Evolutionary conservation across 2,329 filamentous ascomycete genomes (phyloP), one percentile per base, ranked within the genome.

Genomic region (Hawksworthiomyces lignivorus): DNA sequence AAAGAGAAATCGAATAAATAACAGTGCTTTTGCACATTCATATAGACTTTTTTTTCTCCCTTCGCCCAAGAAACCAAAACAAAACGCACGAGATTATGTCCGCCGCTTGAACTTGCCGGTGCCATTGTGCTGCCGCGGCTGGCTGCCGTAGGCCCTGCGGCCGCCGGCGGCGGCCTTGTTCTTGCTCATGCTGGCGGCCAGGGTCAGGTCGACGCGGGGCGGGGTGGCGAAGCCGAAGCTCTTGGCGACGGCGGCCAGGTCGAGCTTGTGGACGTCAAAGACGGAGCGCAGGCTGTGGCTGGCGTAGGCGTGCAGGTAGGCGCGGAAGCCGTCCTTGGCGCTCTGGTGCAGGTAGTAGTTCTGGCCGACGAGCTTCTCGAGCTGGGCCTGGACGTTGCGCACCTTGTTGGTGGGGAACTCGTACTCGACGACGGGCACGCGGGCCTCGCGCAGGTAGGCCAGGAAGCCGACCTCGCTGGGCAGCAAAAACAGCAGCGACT

Each of bases 291-390:
- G 69, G 52, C 77, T 82, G 64, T 90, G 92, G 45, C 82, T 88
- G 18, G 90, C 88, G 59, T 98, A 98, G 1, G 92, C 90, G 61
- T 97, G 88, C 19, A 98, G 75, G 61, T 98, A 98, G 17, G 85
- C 87, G 46, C 86, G 77, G 68, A 92, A 94, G 4, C 86, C 79
- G 48, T 82, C 79, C 65, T 82, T 83, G 48, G 80, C 80, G 53
- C 71, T 77, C 75, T 95, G 92, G 69, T 96, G 92, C 45, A 98
- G 75, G 63, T 96, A 96, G 70, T 97, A 97, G 65, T 98, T 97
- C 62, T 92, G 85, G 22, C 78, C 79, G 55, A 98, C 94, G 51
- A 97, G 75, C 66, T 90, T 92, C 72, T 97, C 90, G 9, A 97
- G 77, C 63, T 96, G 88, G 55, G 84, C 80, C 68, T 94, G 82